Percentiles rank a stretch among this genome's conserved stretches.
These are phyloP conservation scores for Starmera quercuum DNA, from an alignment of 805 yeast genomes.

Conservation along the genomic window DNA sequence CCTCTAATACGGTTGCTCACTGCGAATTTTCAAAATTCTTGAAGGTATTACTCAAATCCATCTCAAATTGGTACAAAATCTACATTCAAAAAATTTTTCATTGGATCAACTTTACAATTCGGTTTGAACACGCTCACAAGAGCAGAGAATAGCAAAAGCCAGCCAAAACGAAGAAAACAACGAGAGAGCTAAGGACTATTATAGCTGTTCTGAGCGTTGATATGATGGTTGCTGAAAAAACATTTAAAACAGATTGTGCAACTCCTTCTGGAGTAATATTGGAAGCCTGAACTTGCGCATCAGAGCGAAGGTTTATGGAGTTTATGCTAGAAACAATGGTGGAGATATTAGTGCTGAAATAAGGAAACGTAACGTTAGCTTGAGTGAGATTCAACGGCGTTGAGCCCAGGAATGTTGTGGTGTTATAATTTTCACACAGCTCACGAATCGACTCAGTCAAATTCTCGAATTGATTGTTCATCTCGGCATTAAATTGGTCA, in stretches of 20 bases:
- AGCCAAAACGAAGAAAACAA: background rate
- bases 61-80: background rate
- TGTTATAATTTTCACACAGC: background rate
- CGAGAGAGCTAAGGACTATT: background rate
- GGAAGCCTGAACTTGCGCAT: background rate
- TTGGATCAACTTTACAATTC: no score
- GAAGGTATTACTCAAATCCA: no score
- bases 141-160: background rate
- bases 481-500: background rate
- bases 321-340: no score
- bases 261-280: background rate
- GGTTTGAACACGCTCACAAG: no score
- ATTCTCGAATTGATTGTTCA: background rate
- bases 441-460: background rate
- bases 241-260: background rate
- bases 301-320: background rate
- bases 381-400: no score
- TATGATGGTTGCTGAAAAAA: background rate
- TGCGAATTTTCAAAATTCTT: no score
- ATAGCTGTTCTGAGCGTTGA: background rate
- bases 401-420: background rate
- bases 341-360: no score
- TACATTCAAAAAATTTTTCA: background rate
- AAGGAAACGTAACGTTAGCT: no score
- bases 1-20: no score